Base-by-base conservation (phyloP, 164 flowering plant species). In the Vitis rupestris region DNA sequence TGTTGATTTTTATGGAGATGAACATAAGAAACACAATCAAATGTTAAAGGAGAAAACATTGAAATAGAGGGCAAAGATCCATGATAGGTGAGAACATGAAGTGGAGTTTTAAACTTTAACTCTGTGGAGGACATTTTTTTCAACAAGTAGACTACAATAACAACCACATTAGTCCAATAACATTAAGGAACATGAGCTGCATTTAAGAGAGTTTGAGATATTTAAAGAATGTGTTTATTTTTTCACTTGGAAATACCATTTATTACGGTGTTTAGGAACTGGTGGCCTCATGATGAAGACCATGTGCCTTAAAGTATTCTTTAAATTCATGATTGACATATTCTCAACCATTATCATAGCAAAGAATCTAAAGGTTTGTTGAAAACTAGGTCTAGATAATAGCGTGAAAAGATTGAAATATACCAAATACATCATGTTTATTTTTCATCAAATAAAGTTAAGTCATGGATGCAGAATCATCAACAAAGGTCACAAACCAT, bases 271-370 rank as follows among this genome's bases (percentile, higher is more conserved):
- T n/a, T n/a, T 0, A n/a, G 4, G 56, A 9, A 14, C 0, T 19
- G 1, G 56, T 1, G 16, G 67, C 50, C 7, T 64, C 67, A 17
- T 64, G 67, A 50, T 6, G 2, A 49, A 64, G 31, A 12, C 55
- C 67, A 23, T 64, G 67, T 16, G 14, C 8, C 19, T 64, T 9
- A 16, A 64, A 64, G 50, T 64, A 64, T n/a, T 11, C 55, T 19
- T 27, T 11, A 17, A 50, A 50, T 6, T 19, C 30, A 11, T 49
- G 29, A 4, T 23, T 23, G 27, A 23, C 27, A 23, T 23, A 23
- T 23, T 23, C 27, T 23, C 27, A 0, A 1, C 27, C 37, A 59
- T 59, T 59, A 27, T 59, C 62, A 8, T 0, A 59, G 3, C 62
- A 15, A 27, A 59, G 44, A 59, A 59, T 29, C 29, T 59, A 44